A percentile compares a stretch with the other conserved stretches of the same genome.
phyloP scores from a whole-genome alignment of 2,329 filamentous ascomycete species.

The Stenocarpella maydis region DNA sequence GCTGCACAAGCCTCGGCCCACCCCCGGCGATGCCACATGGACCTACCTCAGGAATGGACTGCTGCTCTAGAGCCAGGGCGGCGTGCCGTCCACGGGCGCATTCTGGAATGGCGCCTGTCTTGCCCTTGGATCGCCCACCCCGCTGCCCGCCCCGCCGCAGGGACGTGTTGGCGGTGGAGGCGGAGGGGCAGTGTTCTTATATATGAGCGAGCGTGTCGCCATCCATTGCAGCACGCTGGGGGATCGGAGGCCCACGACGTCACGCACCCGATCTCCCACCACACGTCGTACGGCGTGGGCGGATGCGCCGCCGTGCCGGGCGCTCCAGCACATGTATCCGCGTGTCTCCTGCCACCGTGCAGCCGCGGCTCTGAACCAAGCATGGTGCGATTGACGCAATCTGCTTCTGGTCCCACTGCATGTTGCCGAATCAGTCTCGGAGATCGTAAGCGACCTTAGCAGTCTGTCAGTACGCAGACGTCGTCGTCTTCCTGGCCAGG shows the following conservation, averaged over 20 bases:
- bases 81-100: background rate
- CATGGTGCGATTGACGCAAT: background rate
- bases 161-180: too few relatives aligned
- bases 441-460: background rate
- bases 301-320: background rate
- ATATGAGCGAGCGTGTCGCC: background rate
- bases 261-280: background rate
- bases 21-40: background rate
- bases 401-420: background rate
- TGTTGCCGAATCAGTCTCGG: background rate
- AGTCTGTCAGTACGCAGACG: background rate
- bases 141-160: background rate
- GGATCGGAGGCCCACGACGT: too few relatives aligned
- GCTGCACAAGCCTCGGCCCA: background rate
- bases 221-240: background rate
- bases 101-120: slow-evolving; percentile 1
- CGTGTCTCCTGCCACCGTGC: background rate
- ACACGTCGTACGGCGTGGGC: background rate
- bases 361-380: background rate
- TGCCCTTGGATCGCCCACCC: too few relatives aligned
- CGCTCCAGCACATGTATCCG: background rate
- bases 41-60: background rate
- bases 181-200: background rate
- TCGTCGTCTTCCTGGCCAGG: background rate
- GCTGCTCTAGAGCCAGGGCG: background rate